phyloP scores from a whole-genome alignment of 2,329 filamentous ascomycete species.

The Claviceps spartinae region DNA sequence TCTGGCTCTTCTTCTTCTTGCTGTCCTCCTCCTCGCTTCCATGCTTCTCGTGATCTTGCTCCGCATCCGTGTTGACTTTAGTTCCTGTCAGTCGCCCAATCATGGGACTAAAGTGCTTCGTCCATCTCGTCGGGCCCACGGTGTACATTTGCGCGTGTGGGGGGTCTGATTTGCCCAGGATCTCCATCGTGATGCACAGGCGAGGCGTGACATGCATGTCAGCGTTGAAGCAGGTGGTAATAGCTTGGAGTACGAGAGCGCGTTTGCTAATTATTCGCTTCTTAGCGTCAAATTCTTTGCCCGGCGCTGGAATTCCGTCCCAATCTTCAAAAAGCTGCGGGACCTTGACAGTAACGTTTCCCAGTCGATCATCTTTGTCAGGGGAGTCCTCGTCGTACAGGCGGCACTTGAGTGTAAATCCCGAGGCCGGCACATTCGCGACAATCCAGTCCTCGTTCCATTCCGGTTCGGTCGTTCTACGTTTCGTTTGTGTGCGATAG shows the following conservation, averaged over 20 bases:
- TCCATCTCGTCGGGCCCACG: conserved; percentile 59
- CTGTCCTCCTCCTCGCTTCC: conserved; percentile 10
- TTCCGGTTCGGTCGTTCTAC: conserved; percentile 55
- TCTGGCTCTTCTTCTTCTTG: conserved; percentile 44
- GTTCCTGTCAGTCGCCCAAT: conserved; percentile 69
- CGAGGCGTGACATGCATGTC: conserved; percentile 54
- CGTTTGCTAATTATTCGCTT: conserved; percentile 80
- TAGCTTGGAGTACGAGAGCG: conserved; percentile 61
- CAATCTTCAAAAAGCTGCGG: conserved; percentile 48
- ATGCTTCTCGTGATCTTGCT: conserved; percentile 23
- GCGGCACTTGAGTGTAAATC: conserved; percentile 73
- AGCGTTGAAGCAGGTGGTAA: conserved; percentile 48
- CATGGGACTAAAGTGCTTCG: conserved; percentile 78
- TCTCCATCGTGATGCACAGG: conserved; percentile 59
- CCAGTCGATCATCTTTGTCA: conserved; percentile 76
- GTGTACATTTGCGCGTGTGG: conserved; percentile 64
- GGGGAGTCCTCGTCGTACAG: conserved; percentile 83
- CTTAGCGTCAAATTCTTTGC: conserved; percentile 54
- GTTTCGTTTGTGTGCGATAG: conserved; percentile 64
- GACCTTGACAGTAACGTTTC: conserved; percentile 65
- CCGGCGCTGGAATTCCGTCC: conserved; percentile 49
- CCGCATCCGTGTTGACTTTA: conserved; percentile 49
- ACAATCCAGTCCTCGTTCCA: conserved; percentile 86
- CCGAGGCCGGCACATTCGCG: conserved; percentile 67
- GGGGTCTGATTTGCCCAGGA: conserved; percentile 62